Base-by-base conservation (phyloP, 257 asterid species). In the Ophiorrhiza pumila region DNA sequence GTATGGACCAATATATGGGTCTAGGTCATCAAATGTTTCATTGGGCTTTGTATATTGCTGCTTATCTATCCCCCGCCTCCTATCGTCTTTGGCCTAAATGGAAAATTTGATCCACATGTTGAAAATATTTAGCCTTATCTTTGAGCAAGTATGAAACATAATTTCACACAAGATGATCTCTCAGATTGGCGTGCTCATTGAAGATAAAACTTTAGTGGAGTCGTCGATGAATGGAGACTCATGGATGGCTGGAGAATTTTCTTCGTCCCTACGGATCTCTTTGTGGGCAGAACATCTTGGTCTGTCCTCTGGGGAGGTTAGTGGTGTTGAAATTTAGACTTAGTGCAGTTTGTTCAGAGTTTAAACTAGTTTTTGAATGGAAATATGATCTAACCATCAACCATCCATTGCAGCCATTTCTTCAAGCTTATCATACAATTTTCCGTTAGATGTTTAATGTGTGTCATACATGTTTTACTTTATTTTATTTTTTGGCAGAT, bases 211-310 rank as follows among this genome's bases (percentile, higher is more conserved):
- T 55, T 90, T 91, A 72, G 85, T 86, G 15, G 97, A 87, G 67
- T 89, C 98, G 47, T 80, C 76, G 43, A 90, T 94, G 98, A 83
- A 85, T 65, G 93, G 94, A 58, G 78, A 83, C 72, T 82, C 87
- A 41, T 91, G 98, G 98, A 88, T 83, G 80, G 97, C 98, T 53
- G 98, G 98, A 74, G 87, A 86, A 74, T 94, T 90, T 73, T 61
- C 97, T 76, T 82, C 70, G 71, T 86, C 81, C 57, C 97, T 94
- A 69, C 80, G 98, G 80, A 80, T 88, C 67, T 88, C 91, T 47
- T 78, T 94, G 83, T 94, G 98, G 98, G 85, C 93, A 2, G 98
- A 94, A 85, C 98, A 94, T 79, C 95, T 94, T 46, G 97, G 97
- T 76, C 79, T 94, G 43, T 32, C 32, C 39, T 23, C 86, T 57